Percentiles rank a stretch among this genome's conserved stretches.
phyloP scores from a whole-genome alignment of 768 basidiomycete species.

The Artomyces pyxidatus region DNA sequence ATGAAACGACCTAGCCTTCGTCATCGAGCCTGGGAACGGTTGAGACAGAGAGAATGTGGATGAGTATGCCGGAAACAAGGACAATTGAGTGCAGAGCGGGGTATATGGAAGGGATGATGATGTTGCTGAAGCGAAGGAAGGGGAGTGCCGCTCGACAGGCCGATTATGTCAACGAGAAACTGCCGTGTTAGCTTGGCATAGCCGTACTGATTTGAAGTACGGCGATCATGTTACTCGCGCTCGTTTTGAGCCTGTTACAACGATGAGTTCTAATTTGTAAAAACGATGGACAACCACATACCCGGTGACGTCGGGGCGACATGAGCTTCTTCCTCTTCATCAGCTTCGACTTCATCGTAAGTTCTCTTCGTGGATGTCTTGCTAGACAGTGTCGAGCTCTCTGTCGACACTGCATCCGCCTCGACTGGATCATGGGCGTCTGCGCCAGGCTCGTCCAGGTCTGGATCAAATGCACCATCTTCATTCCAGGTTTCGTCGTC shows the following conservation, averaged over 20 bases:
- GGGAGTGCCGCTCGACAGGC: no score
- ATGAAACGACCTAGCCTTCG: neutral
- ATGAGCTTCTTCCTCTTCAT: neutral
- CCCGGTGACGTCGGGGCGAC: neutral
- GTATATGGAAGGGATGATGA: no score
- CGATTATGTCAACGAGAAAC: neutral
- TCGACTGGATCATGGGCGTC: neutral
- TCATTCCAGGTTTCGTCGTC: neutral
- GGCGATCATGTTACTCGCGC: neutral
- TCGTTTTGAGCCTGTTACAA: neutral
- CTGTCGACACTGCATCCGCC: neutral
- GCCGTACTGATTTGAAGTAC: no score
- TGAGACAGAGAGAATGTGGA: no score
- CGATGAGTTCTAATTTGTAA: neutral
- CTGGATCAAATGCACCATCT: neutral
- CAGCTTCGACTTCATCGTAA: neutral
- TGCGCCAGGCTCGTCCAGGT: neutral
- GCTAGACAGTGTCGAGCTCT: constrained; percentile 1
- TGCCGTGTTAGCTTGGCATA: no score
- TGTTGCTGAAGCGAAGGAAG: no score
- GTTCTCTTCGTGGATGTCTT: neutral
- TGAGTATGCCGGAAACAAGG: no score
- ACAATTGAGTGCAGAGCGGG: no score
- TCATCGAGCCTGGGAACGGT: no score
- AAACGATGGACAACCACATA: neutral